Evolutionary conservation across 129 eudicot genomes (phyloP).

Genomic region (Escallonia rubra): DNA sequence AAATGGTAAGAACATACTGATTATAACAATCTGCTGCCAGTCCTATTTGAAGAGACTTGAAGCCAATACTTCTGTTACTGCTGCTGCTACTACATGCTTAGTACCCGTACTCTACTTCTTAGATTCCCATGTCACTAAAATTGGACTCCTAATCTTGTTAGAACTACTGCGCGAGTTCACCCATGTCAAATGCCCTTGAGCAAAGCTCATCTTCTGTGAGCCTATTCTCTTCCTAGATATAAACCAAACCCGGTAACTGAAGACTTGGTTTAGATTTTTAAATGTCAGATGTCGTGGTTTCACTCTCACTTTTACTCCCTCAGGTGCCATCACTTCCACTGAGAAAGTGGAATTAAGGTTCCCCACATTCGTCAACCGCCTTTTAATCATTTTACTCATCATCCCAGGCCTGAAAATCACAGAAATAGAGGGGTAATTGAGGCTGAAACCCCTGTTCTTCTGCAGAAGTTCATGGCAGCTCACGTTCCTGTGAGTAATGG

Average conservation of each 20-base stretch:
- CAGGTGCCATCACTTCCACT: constrained; percentile 64
- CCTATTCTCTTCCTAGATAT: constrained; percentile 34
- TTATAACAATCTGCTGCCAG: no score
- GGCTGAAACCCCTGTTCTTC: constrained; percentile 63
- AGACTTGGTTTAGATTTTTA: constrained; percentile 43
- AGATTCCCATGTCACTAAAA: constrained; percentile 65
- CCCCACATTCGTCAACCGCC: constrained; percentile 84
- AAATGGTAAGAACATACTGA: no score
- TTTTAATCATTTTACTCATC: constrained; percentile 50
- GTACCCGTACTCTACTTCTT: constrained; percentile 15
- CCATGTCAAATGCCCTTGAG: constrained; percentile 77
- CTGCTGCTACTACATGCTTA: constrained; percentile 6
- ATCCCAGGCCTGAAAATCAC: constrained; percentile 51
- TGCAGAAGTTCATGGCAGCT: constrained; percentile 59
- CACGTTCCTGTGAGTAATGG: constrained; percentile 75
- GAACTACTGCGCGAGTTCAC: constrained; percentile 24
- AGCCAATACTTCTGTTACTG: background rate
- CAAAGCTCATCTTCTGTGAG: constrained; percentile 13
- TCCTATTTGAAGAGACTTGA: background rate
- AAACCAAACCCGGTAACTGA: constrained; percentile 75
- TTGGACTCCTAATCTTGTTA: constrained; percentile 71
- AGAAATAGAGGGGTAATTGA: constrained; percentile 87
- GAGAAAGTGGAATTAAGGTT: constrained; percentile 61
- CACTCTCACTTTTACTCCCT: constrained; percentile 70
- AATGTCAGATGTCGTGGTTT: constrained; percentile 59